Evolutionary conservation across 176 grass and related monocot genomes (phyloP), one percentile per base, ranked within the genome.

Genomic region (Tuctoria greenei): DNA sequence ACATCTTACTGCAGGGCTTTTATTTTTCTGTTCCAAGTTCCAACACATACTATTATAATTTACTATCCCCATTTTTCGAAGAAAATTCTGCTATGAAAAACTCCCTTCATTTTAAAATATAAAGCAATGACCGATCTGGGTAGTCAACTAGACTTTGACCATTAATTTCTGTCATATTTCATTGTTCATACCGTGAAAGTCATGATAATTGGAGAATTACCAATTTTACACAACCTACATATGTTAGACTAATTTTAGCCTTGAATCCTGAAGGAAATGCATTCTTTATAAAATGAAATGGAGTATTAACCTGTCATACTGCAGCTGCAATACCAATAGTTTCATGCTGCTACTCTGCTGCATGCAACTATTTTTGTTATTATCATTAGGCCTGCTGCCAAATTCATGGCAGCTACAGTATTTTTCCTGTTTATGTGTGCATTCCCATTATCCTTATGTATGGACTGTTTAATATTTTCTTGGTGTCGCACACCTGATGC

Each of bases 1-100:
- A 59, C 39, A 79, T 66, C 52, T 40, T 72, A 28, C 67, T 66
- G 40, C 49, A 38, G 28, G 21, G 16, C 50, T 89, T 77, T 59
- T 41, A n/a, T 7, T 65, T 59, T 41, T 25, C 36, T 69, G 37
- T 57, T 73, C 67, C 58, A 81, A 58, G 18, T 17, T 49, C 9
- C 37, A 37, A 23, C 4, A 7, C n/a, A 37, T 7, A 23, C 28
- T 55, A 7, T 10, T 37, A 27, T 16, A n/a, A 35, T 28, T 52
- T 73, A 18, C 11, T 59, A 44, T 78, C 23, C 24, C 24, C 10
- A 10, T 24, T 57, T 24, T 57, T 54, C n/a, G 50, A 9, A 9
- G 4, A 18, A 50, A 50, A 7, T 50, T 50, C 47, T n/a, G 50
- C 1, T 54, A 54, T 0, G 6, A 2, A n/a, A 52, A 54, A n/a